These are phyloP conservation scores for Thuidium tamariscinum DNA, from an alignment of 225 moss, liverwort and hornwort genomes.

Conservation along the genomic window DNA sequence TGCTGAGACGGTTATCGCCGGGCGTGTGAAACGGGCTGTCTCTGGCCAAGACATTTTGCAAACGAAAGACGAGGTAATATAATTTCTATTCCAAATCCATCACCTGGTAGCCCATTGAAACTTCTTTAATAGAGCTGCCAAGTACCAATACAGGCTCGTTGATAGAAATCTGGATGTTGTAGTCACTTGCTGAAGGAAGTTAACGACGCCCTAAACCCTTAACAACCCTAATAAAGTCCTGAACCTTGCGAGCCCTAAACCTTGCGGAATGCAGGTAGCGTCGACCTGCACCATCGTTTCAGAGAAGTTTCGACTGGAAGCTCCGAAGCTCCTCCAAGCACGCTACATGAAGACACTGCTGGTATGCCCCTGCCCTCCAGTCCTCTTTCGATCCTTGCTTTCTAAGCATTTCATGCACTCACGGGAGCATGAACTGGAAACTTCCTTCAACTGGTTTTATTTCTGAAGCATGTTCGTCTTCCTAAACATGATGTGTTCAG, in stretches of 20 bases:
- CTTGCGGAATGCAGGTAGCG: slow-evolving; percentile 9
- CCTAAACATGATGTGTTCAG: neutral
- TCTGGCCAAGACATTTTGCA: slow-evolving; percentile 28
- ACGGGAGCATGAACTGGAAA: neutral
- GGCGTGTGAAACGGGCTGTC: slow-evolving; percentile 34
- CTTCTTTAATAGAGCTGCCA: neutral
- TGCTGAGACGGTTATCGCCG: slow-evolving; percentile 10
- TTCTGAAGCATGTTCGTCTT: neutral
- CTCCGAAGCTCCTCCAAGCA: slow-evolving; percentile 34
- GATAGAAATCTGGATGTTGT: neutral
- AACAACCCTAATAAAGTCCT: too few relatives aligned
- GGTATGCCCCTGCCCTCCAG: neutral
- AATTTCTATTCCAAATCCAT: neutral
- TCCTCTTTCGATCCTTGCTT: neutral
- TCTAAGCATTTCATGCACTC: neutral
- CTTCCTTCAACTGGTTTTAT: neutral
- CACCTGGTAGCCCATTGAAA: neutral
- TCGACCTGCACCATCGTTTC: slow-evolving; percentile 42
- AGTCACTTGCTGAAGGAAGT: neutral
- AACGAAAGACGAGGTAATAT: slow-evolving; percentile 21
- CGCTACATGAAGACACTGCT: slow-evolving; percentile 52
- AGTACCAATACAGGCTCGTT: neutral
- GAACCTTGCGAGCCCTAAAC: neutral
- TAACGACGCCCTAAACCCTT: neutral
- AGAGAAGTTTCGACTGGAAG: slow-evolving; percentile 39